Percentiles rank a stretch among this genome's conserved stretches.
These are phyloP conservation scores for Oxytropis ochrocephala DNA, from an alignment of 306 rosid genomes.

Conservation along the genomic window DNA sequence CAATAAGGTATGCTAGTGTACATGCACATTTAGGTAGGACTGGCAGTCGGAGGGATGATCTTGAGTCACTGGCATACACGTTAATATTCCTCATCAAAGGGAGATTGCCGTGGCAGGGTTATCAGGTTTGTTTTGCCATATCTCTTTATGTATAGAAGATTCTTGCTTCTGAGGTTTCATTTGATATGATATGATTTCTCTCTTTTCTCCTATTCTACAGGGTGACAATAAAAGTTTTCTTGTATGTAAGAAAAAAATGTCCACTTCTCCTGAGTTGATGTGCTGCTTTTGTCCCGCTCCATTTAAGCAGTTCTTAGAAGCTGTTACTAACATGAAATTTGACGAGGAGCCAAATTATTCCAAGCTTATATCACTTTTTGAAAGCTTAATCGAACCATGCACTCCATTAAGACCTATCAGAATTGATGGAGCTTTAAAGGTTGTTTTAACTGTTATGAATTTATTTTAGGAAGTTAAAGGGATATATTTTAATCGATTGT, in stretches of 20 bases:
- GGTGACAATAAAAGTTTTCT: slow-evolving; percentile 97
- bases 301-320: slow-evolving; percentile 84
- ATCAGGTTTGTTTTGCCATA: slow-evolving; percentile 50
- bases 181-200: not conserved
- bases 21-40: slow-evolving; percentile 97
- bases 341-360: slow-evolving; percentile 94
- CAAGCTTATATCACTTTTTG: slow-evolving; percentile 75
- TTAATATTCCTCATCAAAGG: slow-evolving; percentile 86
- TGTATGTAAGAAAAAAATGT: slow-evolving; percentile 91
- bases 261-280: slow-evolving; percentile 85
- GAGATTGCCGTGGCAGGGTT: slow-evolving; percentile 97
- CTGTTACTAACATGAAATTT: slow-evolving; percentile 78
- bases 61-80: slow-evolving; percentile 88
- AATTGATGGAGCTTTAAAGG: slow-evolving; percentile 96
- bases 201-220: slow-evolving; percentile 34
- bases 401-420: slow-evolving; percentile 68
- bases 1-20: slow-evolving; percentile 93
- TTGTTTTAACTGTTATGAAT: slow-evolving; percentile 5
- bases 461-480: not conserved
- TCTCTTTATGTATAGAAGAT: not conserved
- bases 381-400: slow-evolving; percentile 73
- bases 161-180: slow-evolving; percentile 16
- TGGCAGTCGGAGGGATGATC: slow-evolving; percentile 92
- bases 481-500: not conserved
- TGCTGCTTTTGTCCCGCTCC: slow-evolving; percentile 89